Conservation (phyloP, 169 alveolate species). For the Plasmodium gonderi region DNA sequence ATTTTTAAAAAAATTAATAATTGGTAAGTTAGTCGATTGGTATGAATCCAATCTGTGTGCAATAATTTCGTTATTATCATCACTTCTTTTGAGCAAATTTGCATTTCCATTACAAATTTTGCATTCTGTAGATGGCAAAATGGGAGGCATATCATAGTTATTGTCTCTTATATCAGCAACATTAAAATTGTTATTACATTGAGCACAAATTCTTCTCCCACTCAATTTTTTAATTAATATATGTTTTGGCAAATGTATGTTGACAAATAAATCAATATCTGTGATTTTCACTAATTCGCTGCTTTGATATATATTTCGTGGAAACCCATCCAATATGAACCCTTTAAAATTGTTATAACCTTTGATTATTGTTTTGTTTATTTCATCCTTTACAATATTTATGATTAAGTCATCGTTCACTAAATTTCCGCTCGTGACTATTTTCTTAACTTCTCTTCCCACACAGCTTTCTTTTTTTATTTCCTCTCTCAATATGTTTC, state of each 20-base stretch:
- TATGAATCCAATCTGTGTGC: constrained; percentile 25
- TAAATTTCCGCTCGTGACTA: constrained; percentile 51
- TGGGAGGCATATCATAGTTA: constrained; percentile 45
- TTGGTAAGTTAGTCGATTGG: constrained; percentile 4
- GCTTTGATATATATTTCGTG: constrained; percentile 47
- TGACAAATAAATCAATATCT: constrained; percentile 35
- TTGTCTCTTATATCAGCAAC: constrained; percentile 20
- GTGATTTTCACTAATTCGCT: constrained; percentile 31
- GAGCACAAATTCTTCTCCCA: constrained; percentile 54
- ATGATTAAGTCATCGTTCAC: constrained; percentile 12
- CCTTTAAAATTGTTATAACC: constrained; percentile 12
- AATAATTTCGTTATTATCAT: constrained; percentile 39
- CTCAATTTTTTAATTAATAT: constrained; percentile 27
- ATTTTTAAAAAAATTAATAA: constrained; percentile 50
- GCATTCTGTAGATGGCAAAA: constrained; percentile 30
- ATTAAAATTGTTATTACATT: constrained; percentile 25
- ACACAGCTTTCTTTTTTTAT: constrained; percentile 32
- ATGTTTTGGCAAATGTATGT: constrained; percentile 32
- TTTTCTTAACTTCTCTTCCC: constrained; percentile 29
- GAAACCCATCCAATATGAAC: constrained; percentile 65
- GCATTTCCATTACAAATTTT: constrained; percentile 38
- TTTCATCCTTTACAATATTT: constrained; percentile 51
- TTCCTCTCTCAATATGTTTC: constrained; percentile 49
- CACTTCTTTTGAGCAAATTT: constrained; percentile 21
- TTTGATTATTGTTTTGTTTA: neutral